Percentiles rank a stretch among this genome's conserved stretches.
phyloP scores from a whole-genome alignment of 805 yeast genomes.

The Ogataea paradorogensis region DNA sequence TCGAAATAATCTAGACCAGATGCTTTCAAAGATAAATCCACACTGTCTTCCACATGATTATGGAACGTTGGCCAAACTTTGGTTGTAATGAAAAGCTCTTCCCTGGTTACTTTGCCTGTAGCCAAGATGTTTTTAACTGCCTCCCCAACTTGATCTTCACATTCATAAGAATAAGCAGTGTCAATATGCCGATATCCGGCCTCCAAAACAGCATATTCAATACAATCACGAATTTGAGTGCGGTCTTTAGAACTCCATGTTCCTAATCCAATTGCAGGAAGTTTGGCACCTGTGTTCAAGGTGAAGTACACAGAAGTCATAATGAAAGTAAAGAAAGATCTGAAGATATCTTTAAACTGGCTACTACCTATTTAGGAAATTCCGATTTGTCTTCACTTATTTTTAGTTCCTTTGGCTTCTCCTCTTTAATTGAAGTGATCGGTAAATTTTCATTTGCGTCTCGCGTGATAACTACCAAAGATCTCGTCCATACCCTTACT shows the following conservation, averaged over 20 bases:
- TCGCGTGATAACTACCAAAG: constrained; percentile 59
- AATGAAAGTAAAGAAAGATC: background rate
- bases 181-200: constrained; percentile 43
- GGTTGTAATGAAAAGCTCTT: constrained; percentile 21
- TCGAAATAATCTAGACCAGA: constrained; percentile 43
- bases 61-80: constrained; percentile 26
- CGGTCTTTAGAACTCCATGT: constrained; percentile 18
- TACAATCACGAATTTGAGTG: constrained; percentile 15
- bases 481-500: constrained; percentile 55
- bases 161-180: constrained; percentile 40
- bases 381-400: background rate
- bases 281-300: constrained; percentile 20
- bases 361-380: background rate
- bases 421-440: constrained; percentile 39
- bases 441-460: constrained; percentile 71
- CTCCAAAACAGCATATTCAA: constrained; percentile 16
- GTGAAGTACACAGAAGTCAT: constrained; percentile 6
- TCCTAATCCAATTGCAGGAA: constrained; percentile 26
- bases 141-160: constrained; percentile 41
- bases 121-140: constrained; percentile 31
- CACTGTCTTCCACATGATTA: constrained; percentile 32
- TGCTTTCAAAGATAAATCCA: constrained; percentile 36
- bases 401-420: constrained; percentile 33
- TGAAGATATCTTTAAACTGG: background rate
- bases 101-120: constrained; percentile 12